phyloP scores from a whole-genome alignment of 345 rosid species.

The Rhodamnia argentea region DNA sequence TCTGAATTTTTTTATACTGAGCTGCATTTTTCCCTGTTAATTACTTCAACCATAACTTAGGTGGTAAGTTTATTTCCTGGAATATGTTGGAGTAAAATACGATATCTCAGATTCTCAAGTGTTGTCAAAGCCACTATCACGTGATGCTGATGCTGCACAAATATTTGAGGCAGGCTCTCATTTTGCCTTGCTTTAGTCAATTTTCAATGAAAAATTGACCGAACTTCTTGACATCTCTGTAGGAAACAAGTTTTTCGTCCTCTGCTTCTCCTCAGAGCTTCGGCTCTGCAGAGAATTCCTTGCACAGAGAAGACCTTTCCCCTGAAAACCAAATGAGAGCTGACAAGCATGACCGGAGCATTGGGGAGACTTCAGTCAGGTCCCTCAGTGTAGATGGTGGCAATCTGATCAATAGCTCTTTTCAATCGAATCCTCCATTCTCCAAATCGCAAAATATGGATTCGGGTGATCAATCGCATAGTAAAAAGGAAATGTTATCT shows the following conservation, averaged over 20 bases:
- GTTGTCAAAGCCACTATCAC: neutral
- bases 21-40: neutral
- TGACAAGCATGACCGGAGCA: neutral
- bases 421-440: slow-evolving; percentile 19
- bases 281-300: slow-evolving; percentile 17
- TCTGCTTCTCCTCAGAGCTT: slow-evolving; percentile 26
- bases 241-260: slow-evolving; percentile 20
- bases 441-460: slow-evolving; percentile 6
- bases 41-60: neutral
- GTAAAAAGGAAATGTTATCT: slow-evolving; percentile 7
- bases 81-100: neutral
- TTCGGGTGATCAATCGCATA: slow-evolving; percentile 8
- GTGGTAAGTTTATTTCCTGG: neutral
- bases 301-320: slow-evolving; percentile 3
- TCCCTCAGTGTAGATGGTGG: slow-evolving; percentile 7
- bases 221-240: neutral
- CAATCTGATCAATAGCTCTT: neutral
- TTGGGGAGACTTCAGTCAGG: slow-evolving; percentile 10
- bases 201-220: neutral
- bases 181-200: neutral
- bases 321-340: neutral
- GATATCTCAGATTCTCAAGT: neutral
- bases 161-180: neutral
- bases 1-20: neutral
- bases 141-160: neutral